Percentiles rank a stretch among this genome's conserved stretches.
Conservation (phyloP, 2,329 filamentous ascomycete genomes). For the Fusarium transvaalense region DNA sequence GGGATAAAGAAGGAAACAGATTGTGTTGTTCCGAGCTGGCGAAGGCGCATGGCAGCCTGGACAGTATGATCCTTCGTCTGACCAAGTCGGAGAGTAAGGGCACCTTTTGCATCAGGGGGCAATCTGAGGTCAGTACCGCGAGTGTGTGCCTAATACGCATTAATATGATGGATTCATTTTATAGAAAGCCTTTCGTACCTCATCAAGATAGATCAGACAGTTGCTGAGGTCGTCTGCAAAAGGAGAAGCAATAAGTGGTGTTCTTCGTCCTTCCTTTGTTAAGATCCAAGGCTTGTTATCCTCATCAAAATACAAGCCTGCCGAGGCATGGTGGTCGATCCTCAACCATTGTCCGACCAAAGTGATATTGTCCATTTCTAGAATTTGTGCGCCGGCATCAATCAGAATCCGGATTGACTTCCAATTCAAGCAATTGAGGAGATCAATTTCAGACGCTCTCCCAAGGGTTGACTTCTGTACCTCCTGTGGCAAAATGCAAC, state of each 20-base stretch:
- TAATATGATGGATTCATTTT: background rate
- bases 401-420: constrained; percentile 66
- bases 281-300: constrained; percentile 40
- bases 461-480: constrained; percentile 59
- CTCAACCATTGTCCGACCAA: constrained; percentile 65
- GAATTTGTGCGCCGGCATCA: constrained; percentile 73
- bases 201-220: constrained; percentile 68
- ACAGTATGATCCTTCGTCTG: constrained; percentile 71
- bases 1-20: constrained; percentile 67
- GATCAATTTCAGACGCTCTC: constrained; percentile 40
- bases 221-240: constrained; percentile 38
- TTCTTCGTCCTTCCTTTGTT: constrained; percentile 30
- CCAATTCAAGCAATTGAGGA: constrained; percentile 49
- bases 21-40: constrained; percentile 68
- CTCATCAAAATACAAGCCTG: constrained; percentile 65
- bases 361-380: constrained; percentile 69
- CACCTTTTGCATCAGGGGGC: constrained; percentile 60
- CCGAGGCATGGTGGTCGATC: constrained; percentile 58
- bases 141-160: constrained; percentile 38
- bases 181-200: constrained; percentile 56
- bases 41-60: constrained; percentile 71
- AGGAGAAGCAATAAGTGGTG: constrained; percentile 38
- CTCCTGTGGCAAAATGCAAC: constrained; percentile 56
- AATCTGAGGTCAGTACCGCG: constrained; percentile 69
- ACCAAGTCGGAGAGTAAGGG: constrained; percentile 67